Evolutionary conservation across 2,329 filamentous ascomycete genomes (phyloP).

Genomic region (Hypoxylon sp.): DNA sequence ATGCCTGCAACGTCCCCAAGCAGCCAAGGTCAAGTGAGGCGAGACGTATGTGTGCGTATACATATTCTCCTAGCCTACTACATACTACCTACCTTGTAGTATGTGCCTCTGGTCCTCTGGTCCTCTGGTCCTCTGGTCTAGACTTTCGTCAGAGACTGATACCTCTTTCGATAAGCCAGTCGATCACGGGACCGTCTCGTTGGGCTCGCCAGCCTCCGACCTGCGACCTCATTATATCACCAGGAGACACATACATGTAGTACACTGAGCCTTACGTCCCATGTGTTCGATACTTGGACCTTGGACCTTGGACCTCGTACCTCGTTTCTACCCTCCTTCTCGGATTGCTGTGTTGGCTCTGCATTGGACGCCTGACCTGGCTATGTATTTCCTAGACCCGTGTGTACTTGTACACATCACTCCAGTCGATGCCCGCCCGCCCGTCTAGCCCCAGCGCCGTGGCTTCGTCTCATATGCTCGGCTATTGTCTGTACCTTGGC

Average conservation of each 20-base stretch:
- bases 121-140: constrained; percentile 30
- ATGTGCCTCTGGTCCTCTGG: no score
- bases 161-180: constrained; percentile 38
- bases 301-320: constrained; percentile 8
- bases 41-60: constrained; percentile 41
- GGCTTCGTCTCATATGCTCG: constrained; percentile 31
- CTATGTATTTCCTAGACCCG: constrained; percentile 34
- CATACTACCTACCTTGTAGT: no score
- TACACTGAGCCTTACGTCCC: no score
- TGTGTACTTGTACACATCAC: constrained; percentile 33
- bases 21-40: constrained; percentile 45
- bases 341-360: constrained; percentile 45
- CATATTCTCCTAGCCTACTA: constrained; percentile 25
- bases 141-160: constrained; percentile 26
- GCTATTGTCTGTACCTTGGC: constrained; percentile 31
- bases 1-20: constrained; percentile 35
- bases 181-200: constrained; percentile 40
- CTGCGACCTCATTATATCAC: constrained; percentile 28
- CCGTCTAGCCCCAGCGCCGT: constrained; percentile 31
- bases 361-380: constrained; percentile 45
- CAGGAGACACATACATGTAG: no score
- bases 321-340: constrained; percentile 25
- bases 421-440: constrained; percentile 29
- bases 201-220: constrained; percentile 42
- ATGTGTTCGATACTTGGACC: background rate